These are phyloP conservation scores for Fomitopsis schrenkii DNA, from an alignment of 1,284 basidiomycete genomes.

Conservation along the genomic window DNA sequence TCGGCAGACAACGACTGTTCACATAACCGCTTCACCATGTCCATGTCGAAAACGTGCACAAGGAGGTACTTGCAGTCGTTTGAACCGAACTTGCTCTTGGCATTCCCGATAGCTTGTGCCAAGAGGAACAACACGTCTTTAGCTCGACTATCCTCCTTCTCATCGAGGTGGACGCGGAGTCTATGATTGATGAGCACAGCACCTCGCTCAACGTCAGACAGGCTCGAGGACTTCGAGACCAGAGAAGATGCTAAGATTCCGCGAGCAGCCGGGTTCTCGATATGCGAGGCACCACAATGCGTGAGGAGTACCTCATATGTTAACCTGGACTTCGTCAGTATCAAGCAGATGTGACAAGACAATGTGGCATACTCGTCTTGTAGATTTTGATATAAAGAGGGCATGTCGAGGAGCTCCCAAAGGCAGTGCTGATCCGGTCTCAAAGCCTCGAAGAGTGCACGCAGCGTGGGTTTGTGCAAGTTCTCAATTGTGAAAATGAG, in stretches of 20 bases:
- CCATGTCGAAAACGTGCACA: background rate
- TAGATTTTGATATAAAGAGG: background rate
- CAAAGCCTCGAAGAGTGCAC: slow-evolving; percentile 39
- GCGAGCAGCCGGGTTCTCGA: slow-evolving; percentile 22
- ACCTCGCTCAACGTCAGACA: slow-evolving; percentile 31
- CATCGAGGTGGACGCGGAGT: slow-evolving; percentile 16
- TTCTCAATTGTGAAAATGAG: slow-evolving; percentile 35
- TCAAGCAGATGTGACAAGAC: background rate
- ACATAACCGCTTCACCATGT: slow-evolving; percentile 1
- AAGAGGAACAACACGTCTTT: slow-evolving; percentile 14
- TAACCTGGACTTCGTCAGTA: slow-evolving; percentile 27
- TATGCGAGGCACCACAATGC: slow-evolving; percentile 27
- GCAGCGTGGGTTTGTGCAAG: slow-evolving; percentile 39
- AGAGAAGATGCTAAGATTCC: slow-evolving; percentile 28
- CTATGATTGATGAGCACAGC: slow-evolving; percentile 37
- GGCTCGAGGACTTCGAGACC: slow-evolving; percentile 20
- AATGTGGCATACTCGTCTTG: slow-evolving; percentile 8
- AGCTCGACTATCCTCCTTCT: background rate
- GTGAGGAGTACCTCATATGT: slow-evolving; percentile 43
- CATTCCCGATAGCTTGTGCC: slow-evolving; percentile 7
- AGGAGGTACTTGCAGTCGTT: background rate
- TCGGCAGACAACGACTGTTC: slow-evolving; percentile 14
- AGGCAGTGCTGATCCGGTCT: slow-evolving; percentile 38
- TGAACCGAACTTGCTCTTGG: background rate
- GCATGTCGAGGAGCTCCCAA: slow-evolving; percentile 31